Evolutionary conservation across 495 filamentous ascomycete species (phyloP).

Genomic region (Penicillium turbatum): DNA sequence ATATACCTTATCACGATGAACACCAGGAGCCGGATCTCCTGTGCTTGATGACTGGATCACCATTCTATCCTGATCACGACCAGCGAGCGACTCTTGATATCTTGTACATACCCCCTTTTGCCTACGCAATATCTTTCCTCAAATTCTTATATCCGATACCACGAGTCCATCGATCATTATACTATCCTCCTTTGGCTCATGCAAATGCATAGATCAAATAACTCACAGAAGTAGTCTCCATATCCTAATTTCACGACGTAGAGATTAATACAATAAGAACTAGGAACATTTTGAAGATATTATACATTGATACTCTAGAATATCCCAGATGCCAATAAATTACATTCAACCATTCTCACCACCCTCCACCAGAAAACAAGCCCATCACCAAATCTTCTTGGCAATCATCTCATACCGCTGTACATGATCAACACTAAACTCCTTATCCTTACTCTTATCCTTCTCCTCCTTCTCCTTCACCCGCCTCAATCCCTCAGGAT

Average conservation of each 20-base stretch:
- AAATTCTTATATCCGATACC: background rate
- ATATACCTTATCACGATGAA: slow-evolving; percentile 10
- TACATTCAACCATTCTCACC: background rate
- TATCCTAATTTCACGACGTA: background rate
- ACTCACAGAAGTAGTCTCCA: background rate
- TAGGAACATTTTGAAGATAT: too few relatives aligned
- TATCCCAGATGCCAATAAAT: background rate
- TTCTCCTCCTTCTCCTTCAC: slow-evolving; percentile 67
- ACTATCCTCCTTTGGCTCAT: background rate
- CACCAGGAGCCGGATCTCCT: slow-evolving; percentile 22
- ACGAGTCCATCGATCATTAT: background rate
- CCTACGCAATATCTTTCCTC: slow-evolving; percentile 4
- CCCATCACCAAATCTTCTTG: slow-evolving; percentile 80
- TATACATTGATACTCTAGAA: background rate
- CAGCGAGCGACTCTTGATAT: slow-evolving; percentile 18
- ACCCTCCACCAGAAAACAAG: background rate
- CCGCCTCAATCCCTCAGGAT: slow-evolving; percentile 62
- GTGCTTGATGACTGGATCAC: slow-evolving; percentile 18
- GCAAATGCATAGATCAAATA: background rate
- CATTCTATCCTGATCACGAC: slow-evolving; percentile 21
- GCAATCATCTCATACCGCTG: slow-evolving; percentile 87
- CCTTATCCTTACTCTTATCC: slow-evolving; percentile 53
- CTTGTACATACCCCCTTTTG: slow-evolving; percentile 21
- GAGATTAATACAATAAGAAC: background rate
- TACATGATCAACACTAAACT: slow-evolving; percentile 60